Conservation (phyloP, 208 protist genomes). For the Trichomonas tenax region DNA sequence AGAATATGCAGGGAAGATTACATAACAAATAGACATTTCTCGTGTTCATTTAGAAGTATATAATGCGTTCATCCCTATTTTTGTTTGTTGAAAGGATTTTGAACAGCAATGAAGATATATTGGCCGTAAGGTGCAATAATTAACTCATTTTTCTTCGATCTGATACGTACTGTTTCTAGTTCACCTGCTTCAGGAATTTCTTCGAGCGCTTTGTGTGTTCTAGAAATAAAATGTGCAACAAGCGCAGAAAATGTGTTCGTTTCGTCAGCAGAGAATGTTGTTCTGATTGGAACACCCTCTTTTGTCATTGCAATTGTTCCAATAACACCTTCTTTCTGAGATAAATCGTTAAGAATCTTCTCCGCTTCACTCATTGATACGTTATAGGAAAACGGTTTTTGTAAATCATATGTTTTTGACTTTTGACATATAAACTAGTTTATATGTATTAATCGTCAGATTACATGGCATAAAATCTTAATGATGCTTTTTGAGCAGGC, state of each 20-base stretch:
- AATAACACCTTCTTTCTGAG: not conserved
- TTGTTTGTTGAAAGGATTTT: not conserved
- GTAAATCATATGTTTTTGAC: no score
- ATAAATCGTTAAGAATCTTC: not conserved
- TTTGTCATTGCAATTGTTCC: not conserved
- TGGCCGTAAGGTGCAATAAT: not conserved
- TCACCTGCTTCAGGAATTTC: not conserved
- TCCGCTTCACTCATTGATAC: conserved; percentile 8
- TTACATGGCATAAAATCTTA: no score
- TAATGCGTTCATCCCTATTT: no score
- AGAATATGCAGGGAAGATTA: no score
- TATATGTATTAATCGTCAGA: no score
- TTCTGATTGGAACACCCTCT: not conserved
- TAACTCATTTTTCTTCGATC: not conserved
- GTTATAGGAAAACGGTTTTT: not conserved
- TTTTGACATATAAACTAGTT: no score
- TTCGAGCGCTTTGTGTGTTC: not conserved
- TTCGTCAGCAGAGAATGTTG: not conserved
- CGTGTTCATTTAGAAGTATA: no score
- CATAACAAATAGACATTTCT: no score
- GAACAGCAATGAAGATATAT: conserved; percentile 18
- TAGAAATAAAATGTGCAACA: not conserved
- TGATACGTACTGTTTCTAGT: not conserved
- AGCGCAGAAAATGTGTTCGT: conserved; percentile 1
- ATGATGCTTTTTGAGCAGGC: no score